Percentiles rank a stretch among this genome's conserved stretches.
phyloP scores from a whole-genome alignment of 148 eudicot genomes.

The Rhododendron griersonianum region DNA sequence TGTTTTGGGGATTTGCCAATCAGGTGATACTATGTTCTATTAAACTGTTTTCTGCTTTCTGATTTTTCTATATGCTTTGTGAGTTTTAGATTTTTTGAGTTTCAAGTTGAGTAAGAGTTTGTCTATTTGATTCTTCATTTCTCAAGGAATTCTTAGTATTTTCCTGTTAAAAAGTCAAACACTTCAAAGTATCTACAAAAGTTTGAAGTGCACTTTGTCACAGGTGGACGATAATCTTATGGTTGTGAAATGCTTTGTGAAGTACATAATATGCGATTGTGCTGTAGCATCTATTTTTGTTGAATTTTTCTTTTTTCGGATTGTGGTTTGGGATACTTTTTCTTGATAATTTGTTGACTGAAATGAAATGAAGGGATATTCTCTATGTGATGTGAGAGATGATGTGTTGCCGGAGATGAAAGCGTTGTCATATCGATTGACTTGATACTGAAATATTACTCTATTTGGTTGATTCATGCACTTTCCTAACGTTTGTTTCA shows the following conservation, averaged over 20 bases:
- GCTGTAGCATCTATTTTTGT: background rate
- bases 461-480: background rate
- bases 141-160: background rate
- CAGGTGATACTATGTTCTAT: slow-evolving; percentile 52
- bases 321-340: background rate
- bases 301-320: background rate
- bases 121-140: background rate
- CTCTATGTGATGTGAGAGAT: background rate
- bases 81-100: background rate
- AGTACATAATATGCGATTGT: background rate
- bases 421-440: background rate
- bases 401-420: background rate
- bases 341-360: background rate
- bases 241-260: background rate
- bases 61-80: background rate
- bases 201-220: background rate
- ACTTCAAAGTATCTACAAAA: background rate
- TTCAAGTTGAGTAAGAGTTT: background rate
- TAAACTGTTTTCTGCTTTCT: background rate
- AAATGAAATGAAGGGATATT: background rate
- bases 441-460: background rate
- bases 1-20: slow-evolving; percentile 99
- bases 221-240: background rate
- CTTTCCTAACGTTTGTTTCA: background rate
- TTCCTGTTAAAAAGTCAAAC: background rate